Percentiles rank a stretch among this genome's conserved stretches.
Evolutionary conservation across 306 rosid species (phyloP).

Genomic region (Alnus rubra): DNA sequence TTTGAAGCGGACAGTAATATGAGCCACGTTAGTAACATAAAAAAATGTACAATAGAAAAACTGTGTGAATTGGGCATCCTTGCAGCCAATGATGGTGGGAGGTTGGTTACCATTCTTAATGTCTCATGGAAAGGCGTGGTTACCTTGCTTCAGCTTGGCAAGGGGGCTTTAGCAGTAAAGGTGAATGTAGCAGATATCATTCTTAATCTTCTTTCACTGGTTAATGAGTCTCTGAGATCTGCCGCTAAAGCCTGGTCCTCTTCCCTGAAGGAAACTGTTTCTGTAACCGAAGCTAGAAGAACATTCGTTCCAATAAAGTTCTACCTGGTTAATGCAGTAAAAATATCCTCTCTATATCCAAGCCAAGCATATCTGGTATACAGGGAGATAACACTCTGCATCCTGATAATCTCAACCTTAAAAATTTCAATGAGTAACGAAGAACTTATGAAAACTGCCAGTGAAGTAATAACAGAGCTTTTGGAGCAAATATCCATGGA

Average conservation of each 20-base stretch:
- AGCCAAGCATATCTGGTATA: slow-evolving; percentile 58
- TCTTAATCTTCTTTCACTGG: slow-evolving; percentile 57
- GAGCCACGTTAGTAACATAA: slow-evolving; percentile 54
- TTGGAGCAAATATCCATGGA: slow-evolving; percentile 72
- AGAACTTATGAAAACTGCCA: slow-evolving; percentile 51
- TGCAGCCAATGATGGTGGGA: slow-evolving; percentile 90
- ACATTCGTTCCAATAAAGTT: slow-evolving; percentile 81
- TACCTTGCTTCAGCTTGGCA: slow-evolving; percentile 78
- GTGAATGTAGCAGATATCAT: slow-evolving; percentile 54
- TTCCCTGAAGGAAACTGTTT: slow-evolving; percentile 48
- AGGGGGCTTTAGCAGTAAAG: slow-evolving; percentile 41
- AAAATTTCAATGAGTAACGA: slow-evolving; percentile 56
- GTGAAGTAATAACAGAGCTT: slow-evolving; percentile 62
- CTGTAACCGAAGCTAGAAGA: slow-evolving; percentile 77
- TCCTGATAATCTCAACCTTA: slow-evolving; percentile 63
- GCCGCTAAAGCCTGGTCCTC: slow-evolving; percentile 74
- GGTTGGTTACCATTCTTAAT: slow-evolving; percentile 72
- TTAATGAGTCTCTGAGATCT: slow-evolving; percentile 63
- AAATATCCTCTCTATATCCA: slow-evolving; percentile 75
- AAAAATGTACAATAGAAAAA: slow-evolving; percentile 57
- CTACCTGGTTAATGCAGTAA: slow-evolving; percentile 75
- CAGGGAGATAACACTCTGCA: slow-evolving; percentile 59
- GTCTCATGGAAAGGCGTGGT: slow-evolving; percentile 94
- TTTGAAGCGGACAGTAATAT: slow-evolving; percentile 36
- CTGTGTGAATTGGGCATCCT: slow-evolving; percentile 65